phyloP scores from a whole-genome alignment of 139 green algal genomes.

The Nannochloris sp. region DNA sequence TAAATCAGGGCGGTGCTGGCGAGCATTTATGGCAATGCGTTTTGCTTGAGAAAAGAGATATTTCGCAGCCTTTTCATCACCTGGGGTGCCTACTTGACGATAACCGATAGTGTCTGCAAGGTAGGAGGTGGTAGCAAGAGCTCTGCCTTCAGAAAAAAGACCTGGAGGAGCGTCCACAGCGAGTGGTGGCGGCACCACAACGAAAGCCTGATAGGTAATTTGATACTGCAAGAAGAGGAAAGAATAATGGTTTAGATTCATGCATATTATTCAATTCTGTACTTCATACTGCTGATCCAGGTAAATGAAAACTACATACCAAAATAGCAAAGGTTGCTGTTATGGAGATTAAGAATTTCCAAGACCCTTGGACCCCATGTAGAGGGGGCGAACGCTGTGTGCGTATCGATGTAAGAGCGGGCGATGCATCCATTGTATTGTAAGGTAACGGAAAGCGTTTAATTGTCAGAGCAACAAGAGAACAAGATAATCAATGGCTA shows the following conservation, averaged over 20 bases:
- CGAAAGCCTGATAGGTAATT: neutral
- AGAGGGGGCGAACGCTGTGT: no score
- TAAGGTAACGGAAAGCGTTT: neutral
- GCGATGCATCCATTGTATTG: neutral
- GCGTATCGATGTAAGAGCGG: neutral
- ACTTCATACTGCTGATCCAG: neutral
- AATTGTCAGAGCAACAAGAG: neutral
- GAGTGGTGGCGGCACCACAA: slow-evolving; percentile 11
- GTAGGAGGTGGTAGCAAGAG: slow-evolving; percentile 20
- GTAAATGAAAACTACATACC: neutral
- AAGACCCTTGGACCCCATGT: neutral
- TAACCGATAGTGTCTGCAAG: slow-evolving; percentile 43
- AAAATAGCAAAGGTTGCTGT: neutral
- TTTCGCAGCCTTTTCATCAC: slow-evolving; percentile 17
- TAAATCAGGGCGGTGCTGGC: slow-evolving; percentile 7
- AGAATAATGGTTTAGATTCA: neutral
- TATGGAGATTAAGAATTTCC: no score
- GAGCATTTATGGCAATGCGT: neutral
- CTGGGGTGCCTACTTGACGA: slow-evolving; percentile 24
- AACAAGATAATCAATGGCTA: neutral
- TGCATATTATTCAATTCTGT: neutral
- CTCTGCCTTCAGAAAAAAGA: slow-evolving; percentile 48
- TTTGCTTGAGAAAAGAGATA: slow-evolving; percentile 10
- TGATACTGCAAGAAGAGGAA: slow-evolving; percentile 4
- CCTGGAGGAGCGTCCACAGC: neutral